Evolutionary conservation across 305 asterid species (phyloP).

Genomic region (Fraxinus angustifolia): DNA sequence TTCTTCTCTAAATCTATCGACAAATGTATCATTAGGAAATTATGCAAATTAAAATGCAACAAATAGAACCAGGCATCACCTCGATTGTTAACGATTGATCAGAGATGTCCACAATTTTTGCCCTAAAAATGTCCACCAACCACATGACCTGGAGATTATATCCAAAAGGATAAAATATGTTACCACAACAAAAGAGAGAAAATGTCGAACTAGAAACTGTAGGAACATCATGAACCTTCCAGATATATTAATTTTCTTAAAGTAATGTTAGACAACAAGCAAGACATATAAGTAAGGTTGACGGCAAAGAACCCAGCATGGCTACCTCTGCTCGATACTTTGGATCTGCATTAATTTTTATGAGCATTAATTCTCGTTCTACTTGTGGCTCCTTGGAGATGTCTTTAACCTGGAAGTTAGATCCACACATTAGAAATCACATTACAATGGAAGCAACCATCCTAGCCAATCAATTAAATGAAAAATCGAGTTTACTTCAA

Average conservation of each 20-base stretch:
- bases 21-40: background rate
- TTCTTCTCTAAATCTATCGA: background rate
- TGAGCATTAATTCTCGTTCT: slow-evolving; percentile 92
- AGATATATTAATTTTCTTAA: background rate
- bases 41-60: slow-evolving; percentile 1
- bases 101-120: slow-evolving; percentile 91
- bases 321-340: slow-evolving; percentile 64
- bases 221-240: background rate
- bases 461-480: slow-evolving; percentile 2
- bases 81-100: slow-evolving; percentile 82
- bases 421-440: slow-evolving; percentile 16
- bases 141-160: slow-evolving; percentile 72
- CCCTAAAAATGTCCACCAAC: slow-evolving; percentile 93
- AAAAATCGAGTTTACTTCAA: background rate
- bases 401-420: slow-evolving; percentile 68
- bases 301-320: slow-evolving; percentile 17
- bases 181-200: slow-evolving; percentile 3
- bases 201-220: slow-evolving; percentile 11
- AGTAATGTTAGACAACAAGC: background rate
- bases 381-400: slow-evolving; percentile 91
- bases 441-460: slow-evolving; percentile 14
- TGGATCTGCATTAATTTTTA: slow-evolving; percentile 83
- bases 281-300: background rate
- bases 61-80: slow-evolving; percentile 42
- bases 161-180: slow-evolving; percentile 10